Evolutionary conservation across 2,329 filamentous ascomycete genomes (phyloP).

Genomic region (Coniochaeta ligniaria): DNA sequence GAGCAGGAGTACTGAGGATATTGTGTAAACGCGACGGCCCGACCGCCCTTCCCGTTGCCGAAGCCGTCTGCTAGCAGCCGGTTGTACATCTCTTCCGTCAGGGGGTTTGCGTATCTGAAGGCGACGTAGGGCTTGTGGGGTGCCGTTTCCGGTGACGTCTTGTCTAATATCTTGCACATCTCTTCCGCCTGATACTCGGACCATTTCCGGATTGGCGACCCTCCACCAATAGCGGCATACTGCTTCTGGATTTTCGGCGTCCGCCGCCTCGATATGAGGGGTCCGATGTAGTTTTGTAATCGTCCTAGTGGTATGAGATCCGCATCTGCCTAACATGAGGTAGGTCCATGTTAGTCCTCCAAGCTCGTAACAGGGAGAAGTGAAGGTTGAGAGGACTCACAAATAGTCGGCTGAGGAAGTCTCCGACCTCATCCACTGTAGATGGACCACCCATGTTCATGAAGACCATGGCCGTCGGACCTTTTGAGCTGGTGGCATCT

Average conservation of each 20-base stretch:
- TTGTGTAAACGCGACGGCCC: slow-evolving; percentile 94
- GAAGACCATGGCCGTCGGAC: slow-evolving; percentile 96
- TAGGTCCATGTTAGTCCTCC: slow-evolving; percentile 2
- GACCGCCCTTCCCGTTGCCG: slow-evolving; percentile 79
- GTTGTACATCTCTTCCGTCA: slow-evolving; percentile 92
- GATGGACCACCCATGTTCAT: slow-evolving; percentile 98
- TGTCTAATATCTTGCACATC: slow-evolving; percentile 96
- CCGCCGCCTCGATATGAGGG: slow-evolving; percentile 74
- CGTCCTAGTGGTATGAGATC: slow-evolving; percentile 94
- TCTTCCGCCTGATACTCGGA: slow-evolving; percentile 88
- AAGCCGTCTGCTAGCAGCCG: slow-evolving; percentile 82
- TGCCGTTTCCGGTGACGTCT: slow-evolving; percentile 83
- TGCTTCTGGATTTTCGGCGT: slow-evolving; percentile 97
- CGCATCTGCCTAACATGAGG: slow-evolving; percentile 62
- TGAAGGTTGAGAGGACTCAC: slow-evolving; percentile 42
- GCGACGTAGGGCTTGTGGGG: slow-evolving; percentile 97
- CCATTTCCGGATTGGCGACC: slow-evolving; percentile 98
- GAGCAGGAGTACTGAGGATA: slow-evolving; percentile 98
- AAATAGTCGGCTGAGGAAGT: slow-evolving; percentile 87
- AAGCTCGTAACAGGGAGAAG: background rate
- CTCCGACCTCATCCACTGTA: slow-evolving; percentile 78
- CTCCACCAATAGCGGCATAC: slow-evolving; percentile 89
- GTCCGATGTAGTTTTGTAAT: slow-evolving; percentile 84
- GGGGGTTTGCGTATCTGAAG: slow-evolving; percentile 87
- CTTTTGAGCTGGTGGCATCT: slow-evolving; percentile 59